These are phyloP conservation scores for Quercus suber DNA, from an alignment of 306 rosid species.

Conservation along the genomic window DNA sequence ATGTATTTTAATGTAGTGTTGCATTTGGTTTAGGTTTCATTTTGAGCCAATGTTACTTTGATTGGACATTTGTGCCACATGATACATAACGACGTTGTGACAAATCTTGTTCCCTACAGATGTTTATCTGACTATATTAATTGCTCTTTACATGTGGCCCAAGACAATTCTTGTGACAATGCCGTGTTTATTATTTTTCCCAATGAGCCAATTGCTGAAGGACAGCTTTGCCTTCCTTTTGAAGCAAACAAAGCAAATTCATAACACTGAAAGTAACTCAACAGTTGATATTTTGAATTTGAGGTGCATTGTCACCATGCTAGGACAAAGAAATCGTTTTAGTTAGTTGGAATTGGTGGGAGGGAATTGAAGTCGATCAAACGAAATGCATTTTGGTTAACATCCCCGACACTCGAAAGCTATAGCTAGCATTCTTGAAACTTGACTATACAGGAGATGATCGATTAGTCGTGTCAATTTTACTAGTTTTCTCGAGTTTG, in stretches of 20 bases:
- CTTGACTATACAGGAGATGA: not conserved
- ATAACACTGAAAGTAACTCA: conserved; percentile 39
- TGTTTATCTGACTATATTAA: not conserved
- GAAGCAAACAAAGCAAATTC: conserved; percentile 33
- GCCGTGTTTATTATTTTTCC: conserved; percentile 25
- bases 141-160: conserved; percentile 11
- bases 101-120: too few species aligned
- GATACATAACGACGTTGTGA: too few species aligned
- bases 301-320: conserved; percentile 21
- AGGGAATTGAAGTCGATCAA: conserved; percentile 13
- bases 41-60: too few species aligned
- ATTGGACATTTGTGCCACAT: too few species aligned
- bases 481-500: conserved; percentile 9
- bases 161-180: not conserved
- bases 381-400: conserved; percentile 34
- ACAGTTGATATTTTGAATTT: conserved; percentile 52
- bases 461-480: conserved; percentile 1
- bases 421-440: conserved; percentile 14
- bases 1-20: too few species aligned
- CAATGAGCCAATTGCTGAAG: conserved; percentile 20
- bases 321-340: conserved; percentile 31
- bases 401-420: conserved; percentile 32
- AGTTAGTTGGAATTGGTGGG: conserved; percentile 16
- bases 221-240: conserved; percentile 35
- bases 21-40: too few species aligned